Evolutionary conservation across 441 rosid species (phyloP), one percentile per base, ranked within the genome.

Genomic region (Euphorbia celastroides): DNA sequence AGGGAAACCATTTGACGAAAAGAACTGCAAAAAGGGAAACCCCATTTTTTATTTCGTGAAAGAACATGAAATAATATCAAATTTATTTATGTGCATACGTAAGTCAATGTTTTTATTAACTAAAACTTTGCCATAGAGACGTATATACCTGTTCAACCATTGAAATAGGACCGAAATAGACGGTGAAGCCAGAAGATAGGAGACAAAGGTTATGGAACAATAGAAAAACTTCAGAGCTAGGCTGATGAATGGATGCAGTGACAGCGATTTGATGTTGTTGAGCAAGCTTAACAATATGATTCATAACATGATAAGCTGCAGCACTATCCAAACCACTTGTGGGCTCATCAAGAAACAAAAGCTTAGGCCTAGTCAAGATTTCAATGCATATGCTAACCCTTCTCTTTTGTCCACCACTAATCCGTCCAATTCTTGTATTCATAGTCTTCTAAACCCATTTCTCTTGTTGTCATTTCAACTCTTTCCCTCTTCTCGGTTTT

Each of bases 251-350:
- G 0, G 84, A 80, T 0, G 88, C 82, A 14, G 82, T 25, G 12
- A 83, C 78, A 0, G 85, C 80, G 32, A 74, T 77, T 50, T 74
- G 57, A 57, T 84, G 80, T 5, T 63, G 74, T 3, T 63, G 61
- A 8, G 76, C 83, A 1, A 86, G 78, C 36, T 30, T 73, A 5
- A 69, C 74, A 13, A 86, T 82, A 5, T 79, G 65, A 20, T 36
- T 82, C 81, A 79, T 83, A 41, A 84, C 84, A 66, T 84, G 74
- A 65, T 59, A 81, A 3, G 88, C 81, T 0, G 91, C 83, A 0
- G 91, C 88, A 13, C 91, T 81, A 30, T 86, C 91, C 0, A 86
- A 81, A 12, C 90, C 90, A 14, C 88, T 83, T 0, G 90, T 86
- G 5, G 85, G 88, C 66, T 83, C 86, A 22, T 83, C 86, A 0